Evolutionary conservation across 1,284 basidiomycete genomes (phyloP), one percentile per base, ranked within the genome.

Genomic region (Trametes sp.): DNA sequence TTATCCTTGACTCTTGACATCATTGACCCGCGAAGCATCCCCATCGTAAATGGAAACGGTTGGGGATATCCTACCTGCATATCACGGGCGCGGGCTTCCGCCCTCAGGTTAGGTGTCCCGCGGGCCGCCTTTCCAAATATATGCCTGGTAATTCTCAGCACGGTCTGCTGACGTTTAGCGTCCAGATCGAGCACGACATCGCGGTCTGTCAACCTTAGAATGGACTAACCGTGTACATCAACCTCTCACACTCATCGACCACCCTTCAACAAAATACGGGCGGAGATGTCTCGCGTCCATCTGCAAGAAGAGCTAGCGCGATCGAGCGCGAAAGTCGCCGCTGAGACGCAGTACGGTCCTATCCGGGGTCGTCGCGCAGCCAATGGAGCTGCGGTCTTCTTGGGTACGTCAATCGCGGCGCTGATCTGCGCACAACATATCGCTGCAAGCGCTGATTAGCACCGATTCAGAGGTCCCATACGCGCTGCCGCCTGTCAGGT

Each of bases 391-490:
- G 83, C 80, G 11, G 84, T 84, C 19, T 90, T 89, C 71, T 77
- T 91, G 42, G 89, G 89, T 88, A 69, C 38, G 77, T 69, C 16
- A 2, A 13, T 41, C 38, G 9, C 38, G 6, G 26, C 19, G 29
- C 19, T 31, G 28, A 21, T 24, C 7, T 16, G n/a, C 14, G 1
- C 16, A 4, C 24, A 21, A 44, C 13, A 24, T 24, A 28, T 21
- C 13, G 24, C 28, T 36, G 48, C n/a, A n/a, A n/a, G n/a, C 52
- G 42, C 24, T 35, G 19, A 44, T 29, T 11, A 9, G 19, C 36
- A 49, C 38, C 9, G 8, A 16, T 52, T 2, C 62, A 92, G 90
- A 93, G 77, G 78, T 94, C 33, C 90, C 91, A 0, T 93, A 90
- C 70, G 90, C 86, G 1, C 73, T 88, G 24, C 83, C 86, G 44